Conservation (phyloP, 2,329 filamentous ascomycete species). For the Penicillium thymicola region DNA sequence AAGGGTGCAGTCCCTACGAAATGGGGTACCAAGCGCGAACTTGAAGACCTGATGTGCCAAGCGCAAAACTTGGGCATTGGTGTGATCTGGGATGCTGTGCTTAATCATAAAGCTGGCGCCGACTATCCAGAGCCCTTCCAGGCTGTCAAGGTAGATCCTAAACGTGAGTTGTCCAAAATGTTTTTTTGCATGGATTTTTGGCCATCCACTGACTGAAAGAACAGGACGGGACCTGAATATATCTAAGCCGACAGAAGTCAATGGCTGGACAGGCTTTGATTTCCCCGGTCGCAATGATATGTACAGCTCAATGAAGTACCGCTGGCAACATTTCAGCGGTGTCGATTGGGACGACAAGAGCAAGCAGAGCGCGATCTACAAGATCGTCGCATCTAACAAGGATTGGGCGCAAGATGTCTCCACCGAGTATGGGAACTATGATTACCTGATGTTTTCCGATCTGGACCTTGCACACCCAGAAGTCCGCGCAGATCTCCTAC, state of each 20-base stretch:
- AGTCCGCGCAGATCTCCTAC: conserved; percentile 61
- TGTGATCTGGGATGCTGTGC: conserved; percentile 66
- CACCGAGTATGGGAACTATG: conserved; percentile 63
- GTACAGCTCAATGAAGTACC: conserved; percentile 63
- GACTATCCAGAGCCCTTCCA: conserved; percentile 62
- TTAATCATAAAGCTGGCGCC: conserved; percentile 70
- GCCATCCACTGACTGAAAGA: background rate
- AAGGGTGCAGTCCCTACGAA: conserved; percentile 63
- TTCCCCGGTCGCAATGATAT: conserved; percentile 59
- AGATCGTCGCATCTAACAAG: conserved; percentile 61
- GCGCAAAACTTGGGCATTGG: conserved; percentile 55
- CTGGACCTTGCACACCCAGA: conserved; percentile 64
- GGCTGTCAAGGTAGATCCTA: conserved; percentile 61
- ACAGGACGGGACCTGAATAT: conserved; percentile 50
- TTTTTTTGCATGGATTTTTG: background rate
- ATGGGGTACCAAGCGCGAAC: conserved; percentile 64
- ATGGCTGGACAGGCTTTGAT: conserved; percentile 66
- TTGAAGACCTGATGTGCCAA: conserved; percentile 51
- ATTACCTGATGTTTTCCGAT: conserved; percentile 70
- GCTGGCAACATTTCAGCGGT: conserved; percentile 65
- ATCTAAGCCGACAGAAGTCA: conserved; percentile 58
- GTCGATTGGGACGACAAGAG: conserved; percentile 62
- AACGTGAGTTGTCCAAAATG: conserved; percentile 30
- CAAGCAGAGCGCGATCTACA: conserved; percentile 61
- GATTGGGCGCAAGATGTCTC: conserved; percentile 62